Evolutionary conservation across 805 yeast genomes (phyloP).

Genomic region (Barnettozyma vustinii): DNA sequence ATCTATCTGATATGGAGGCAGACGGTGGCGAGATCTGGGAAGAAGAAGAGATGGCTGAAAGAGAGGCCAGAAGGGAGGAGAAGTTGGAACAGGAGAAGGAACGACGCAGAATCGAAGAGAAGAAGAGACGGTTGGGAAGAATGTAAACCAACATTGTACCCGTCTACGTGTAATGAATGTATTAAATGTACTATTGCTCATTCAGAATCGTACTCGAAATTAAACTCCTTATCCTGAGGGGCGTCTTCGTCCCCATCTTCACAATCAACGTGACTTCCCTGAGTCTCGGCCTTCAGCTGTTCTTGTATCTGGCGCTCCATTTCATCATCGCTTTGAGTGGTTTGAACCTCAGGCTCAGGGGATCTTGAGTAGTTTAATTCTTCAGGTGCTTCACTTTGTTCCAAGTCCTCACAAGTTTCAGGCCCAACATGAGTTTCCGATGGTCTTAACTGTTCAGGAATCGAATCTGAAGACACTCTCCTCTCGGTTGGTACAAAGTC

Average conservation of each 20-base stretch:
- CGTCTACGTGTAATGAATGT: background rate
- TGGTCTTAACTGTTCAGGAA: background rate
- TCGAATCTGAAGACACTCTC: background rate
- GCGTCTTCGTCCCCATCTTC: constrained; percentile 31
- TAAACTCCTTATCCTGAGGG: constrained; percentile 33
- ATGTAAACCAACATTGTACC: background rate
- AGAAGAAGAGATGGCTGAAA: constrained; percentile 70
- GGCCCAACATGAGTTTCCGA: background rate
- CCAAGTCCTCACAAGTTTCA: background rate
- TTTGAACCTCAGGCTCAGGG: background rate
- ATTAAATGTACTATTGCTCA: constrained; percentile 1
- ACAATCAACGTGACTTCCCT: constrained; percentile 4
- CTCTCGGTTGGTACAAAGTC: background rate
- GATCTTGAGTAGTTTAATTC: background rate
- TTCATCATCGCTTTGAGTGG: constrained; percentile 4
- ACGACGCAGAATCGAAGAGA: constrained; percentile 40
- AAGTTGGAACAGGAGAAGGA: constrained; percentile 60
- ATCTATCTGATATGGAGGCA: constrained; percentile 80
- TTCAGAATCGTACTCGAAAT: constrained; percentile 33
- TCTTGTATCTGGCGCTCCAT: constrained; percentile 5
- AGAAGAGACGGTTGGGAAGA: constrained; percentile 36
- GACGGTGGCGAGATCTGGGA: constrained; percentile 82
- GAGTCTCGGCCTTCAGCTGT: constrained; percentile 8
- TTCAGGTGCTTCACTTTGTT: background rate
- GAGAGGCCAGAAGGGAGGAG: constrained; percentile 73